Percentiles rank a stretch among this genome's conserved stretches.
Evolutionary conservation across 768 basidiomycete genomes (phyloP).

Genomic region (Boletus patriciae): DNA sequence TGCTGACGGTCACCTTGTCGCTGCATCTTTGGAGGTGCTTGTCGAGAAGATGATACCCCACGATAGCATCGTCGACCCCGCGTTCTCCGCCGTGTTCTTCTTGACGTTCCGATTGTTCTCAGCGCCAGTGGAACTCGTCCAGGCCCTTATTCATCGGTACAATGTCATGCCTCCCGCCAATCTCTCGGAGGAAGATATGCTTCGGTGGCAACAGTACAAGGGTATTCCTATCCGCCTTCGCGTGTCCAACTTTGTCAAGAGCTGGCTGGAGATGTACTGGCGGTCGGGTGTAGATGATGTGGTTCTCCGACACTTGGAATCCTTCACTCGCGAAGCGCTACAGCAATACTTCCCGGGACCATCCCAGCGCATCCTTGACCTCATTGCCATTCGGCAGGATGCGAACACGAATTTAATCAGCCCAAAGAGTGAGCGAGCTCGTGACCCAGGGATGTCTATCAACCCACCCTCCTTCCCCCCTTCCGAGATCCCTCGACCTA

Average conservation of each 20-base stretch:
- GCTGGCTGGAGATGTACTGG: constrained; percentile 94
- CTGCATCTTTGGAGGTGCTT: constrained; percentile 83
- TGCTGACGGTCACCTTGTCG: constrained; percentile 84
- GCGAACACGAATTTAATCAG: constrained; percentile 49
- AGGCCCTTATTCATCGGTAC: constrained; percentile 78
- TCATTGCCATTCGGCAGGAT: constrained; percentile 56
- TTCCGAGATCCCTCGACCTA: constrained; percentile 80
- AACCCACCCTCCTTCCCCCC: constrained; percentile 54
- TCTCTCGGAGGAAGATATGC: constrained; percentile 57
- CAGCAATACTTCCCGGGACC: constrained; percentile 63
- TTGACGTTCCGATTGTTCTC: constrained; percentile 93
- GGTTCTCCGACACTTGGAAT: constrained; percentile 54
- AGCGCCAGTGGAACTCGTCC: constrained; percentile 71
- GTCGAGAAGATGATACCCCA: constrained; percentile 99
- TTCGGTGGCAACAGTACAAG: constrained; percentile 84
- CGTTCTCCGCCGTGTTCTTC: constrained; percentile 89
- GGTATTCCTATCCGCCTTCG: constrained; percentile 88
- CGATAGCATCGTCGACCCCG: constrained; percentile 83
- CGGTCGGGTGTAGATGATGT: constrained; percentile 67
- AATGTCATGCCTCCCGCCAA: constrained; percentile 67
- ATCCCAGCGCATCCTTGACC: constrained; percentile 70
- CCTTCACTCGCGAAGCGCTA: constrained; percentile 64
- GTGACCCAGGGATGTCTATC: constrained; percentile 74
- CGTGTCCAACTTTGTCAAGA: constrained; percentile 90
- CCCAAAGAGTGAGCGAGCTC: constrained; percentile 61